phyloP scores from a whole-genome alignment of 1,284 basidiomycete species.

The Lentinus polychrous region DNA sequence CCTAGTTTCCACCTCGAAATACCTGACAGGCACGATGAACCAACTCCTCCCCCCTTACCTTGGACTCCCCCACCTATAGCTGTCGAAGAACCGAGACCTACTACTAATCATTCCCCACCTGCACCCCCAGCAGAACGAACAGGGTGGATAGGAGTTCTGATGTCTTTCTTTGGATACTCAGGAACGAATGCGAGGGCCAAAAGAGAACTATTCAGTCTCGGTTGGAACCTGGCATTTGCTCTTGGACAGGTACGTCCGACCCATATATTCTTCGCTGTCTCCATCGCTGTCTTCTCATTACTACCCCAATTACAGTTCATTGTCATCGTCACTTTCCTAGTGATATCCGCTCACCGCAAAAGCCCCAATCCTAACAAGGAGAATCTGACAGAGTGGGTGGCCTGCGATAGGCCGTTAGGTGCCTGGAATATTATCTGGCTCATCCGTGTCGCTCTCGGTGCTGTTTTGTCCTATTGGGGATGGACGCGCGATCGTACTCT shows the following conservation, averaged over 20 bases:
- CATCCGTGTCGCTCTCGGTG: conserved; percentile 46
- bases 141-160: conserved; percentile 19
- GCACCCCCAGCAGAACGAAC: not conserved
- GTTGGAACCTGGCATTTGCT: conserved; percentile 49
- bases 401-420: conserved; percentile 63
- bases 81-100: not conserved
- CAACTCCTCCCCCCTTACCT: not conserved
- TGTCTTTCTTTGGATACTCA: conserved; percentile 52
- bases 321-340: conserved; percentile 47
- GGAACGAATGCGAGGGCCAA: conserved; percentile 47
- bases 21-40: not conserved
- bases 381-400: conserved; percentile 50
- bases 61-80: not conserved
- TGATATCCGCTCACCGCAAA: conserved; percentile 38
- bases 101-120: not conserved
- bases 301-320: conserved; percentile 19
- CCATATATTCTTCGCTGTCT: not conserved
- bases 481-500: conserved; percentile 35
- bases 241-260: conserved; percentile 45
- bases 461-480: conserved; percentile 52
- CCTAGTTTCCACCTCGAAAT: not conserved
- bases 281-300: not conserved
- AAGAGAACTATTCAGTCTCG: conserved; percentile 49
- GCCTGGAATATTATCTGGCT: conserved; percentile 69
- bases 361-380: conserved; percentile 50